Evolutionary conservation across 257 asterid species (phyloP), one percentile per base, ranked within the genome.

Genomic region (Solanum chmielewskii): DNA sequence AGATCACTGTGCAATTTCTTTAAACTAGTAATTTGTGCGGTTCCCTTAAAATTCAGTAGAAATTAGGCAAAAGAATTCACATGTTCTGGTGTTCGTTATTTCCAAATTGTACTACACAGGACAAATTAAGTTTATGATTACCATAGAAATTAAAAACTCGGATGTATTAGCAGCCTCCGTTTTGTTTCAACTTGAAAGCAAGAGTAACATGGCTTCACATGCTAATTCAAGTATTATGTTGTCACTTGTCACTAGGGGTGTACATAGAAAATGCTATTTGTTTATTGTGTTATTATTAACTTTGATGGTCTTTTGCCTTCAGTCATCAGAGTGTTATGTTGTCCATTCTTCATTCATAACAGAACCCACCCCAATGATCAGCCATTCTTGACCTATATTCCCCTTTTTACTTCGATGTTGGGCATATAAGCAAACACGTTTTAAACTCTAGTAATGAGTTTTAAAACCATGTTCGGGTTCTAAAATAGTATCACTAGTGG

Each of bases 181-280:
- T 15, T 66, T 83, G 83, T 41, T 56, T 77, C 52, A 60, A 45
- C 87, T 21, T 84, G 87, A 77, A 85, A 49, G 83, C 91, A 86
- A 87, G 88, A 78, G 89, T 87, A 90, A 90, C 91, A 87, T 86
- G 91, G 87, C 87, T 86, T 89, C 90, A 87, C 92, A 87, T 89
- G 91, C 89, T 85, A 25, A 70, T 44, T 77, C 62, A 85, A 47
- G 77, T 44, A n/a, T 33, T 20, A 25, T n/a, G 76, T 41, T 47
- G 76, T 83, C 88, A 71, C 68, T 87, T 47, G 69, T 66, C 90
- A n/a, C 68, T 87, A 35, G 78, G 25, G 14, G 62, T 86, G 71
- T 83, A 25, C 64, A 33, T 49, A 49, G 86, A 27, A 83, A 85
- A 49, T 77, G 88, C 86, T 29, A 27, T 90, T 56, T 86, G 82